Evolutionary conservation across 1,284 basidiomycete species (phyloP), one percentile per base, ranked within the genome.

Genomic region (Singerocomus rubriflavus): DNA sequence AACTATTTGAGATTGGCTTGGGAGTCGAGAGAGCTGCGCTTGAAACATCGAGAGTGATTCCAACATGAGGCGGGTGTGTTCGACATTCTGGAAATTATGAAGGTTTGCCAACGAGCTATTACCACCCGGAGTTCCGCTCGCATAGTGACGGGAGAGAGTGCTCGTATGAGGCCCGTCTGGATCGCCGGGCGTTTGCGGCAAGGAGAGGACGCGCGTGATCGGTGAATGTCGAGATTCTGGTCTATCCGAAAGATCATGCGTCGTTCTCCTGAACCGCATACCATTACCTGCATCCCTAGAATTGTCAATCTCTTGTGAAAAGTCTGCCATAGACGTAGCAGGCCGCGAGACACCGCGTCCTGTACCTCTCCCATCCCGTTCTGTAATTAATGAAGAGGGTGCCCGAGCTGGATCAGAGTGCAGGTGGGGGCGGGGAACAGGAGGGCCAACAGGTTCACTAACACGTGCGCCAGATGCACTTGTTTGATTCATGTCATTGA

Each of bases 31-130:
- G 4, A 88, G 67, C 35, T 82, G 77, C 6, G 76, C 71, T 62
- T 90, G 86, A 58, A 91, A 89, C 72, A 86, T 79, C 5, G 72
- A 66, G 12, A 91, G 68, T 6, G 83, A 78, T 33, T 90, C 85
- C 29, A 81, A 61, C 77, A 91, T 81, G 37, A 91, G 69, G 21
- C 76, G 71, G 0, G 79, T 73, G 58, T 90, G 88, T 55, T 90
- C 85, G 1, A 76, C 68, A 27, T 52, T 72, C 55, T 60, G 72
- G 42, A 58, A 54, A 54, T 46, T 60, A 46, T 56, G 57, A 32
- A 59, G 35, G 48, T 46, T 61, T 25, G 51, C 41, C 34, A 52
- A 49, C 16, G 56, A 47, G 32, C 54, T 58, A 33, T 50, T 53
- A 34, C 52, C 33, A 14, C 52, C 44, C 12, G 56, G 60, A 16